Evolutionary conservation across 2,329 filamentous ascomycete species (phyloP).

Genomic region (Ceratocystis lukuohia): DNA sequence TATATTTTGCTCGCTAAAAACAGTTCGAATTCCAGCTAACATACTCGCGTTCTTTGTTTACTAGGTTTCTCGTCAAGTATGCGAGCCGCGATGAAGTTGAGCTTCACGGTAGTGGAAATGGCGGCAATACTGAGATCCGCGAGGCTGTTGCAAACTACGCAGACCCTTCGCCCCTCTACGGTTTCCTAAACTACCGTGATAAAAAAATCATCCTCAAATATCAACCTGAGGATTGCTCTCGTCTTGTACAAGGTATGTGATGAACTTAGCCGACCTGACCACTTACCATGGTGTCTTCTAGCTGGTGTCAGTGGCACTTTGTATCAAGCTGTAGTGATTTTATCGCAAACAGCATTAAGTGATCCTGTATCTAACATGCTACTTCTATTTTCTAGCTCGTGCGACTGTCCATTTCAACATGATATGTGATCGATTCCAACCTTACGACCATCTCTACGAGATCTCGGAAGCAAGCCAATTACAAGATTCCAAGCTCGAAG

Average conservation of each 20-base stretch:
- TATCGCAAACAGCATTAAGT: not conserved
- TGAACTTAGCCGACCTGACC: not conserved
- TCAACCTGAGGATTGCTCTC: constrained; percentile 77
- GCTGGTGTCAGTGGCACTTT: not conserved
- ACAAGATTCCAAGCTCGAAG: constrained; percentile 74
- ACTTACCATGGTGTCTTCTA: too few relatives aligned
- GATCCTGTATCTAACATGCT: not conserved
- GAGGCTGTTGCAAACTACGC: constrained; percentile 64
- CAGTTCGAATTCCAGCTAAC: constrained; percentile 7
- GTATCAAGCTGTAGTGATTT: not conserved
- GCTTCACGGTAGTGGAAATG: constrained; percentile 60
- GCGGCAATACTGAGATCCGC: constrained; percentile 74
- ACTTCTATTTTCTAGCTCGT: constrained; percentile 46
- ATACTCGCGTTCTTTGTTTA: not conserved
- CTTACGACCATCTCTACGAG: constrained; percentile 73
- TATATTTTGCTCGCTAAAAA: not conserved
- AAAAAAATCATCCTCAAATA: constrained; percentile 88
- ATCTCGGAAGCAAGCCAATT: constrained; percentile 64
- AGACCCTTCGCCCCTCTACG: constrained; percentile 79
- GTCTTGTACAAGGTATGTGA: constrained; percentile 73
- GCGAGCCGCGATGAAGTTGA: constrained; percentile 75
- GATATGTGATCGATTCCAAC: constrained; percentile 59
- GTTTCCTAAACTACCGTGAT: constrained; percentile 77
- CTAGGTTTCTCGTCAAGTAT: constrained; percentile 91
- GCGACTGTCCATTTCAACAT: constrained; percentile 60